Conservation (phyloP, 768 basidiomycete species). For the Chalciporus piperatus region DNA sequence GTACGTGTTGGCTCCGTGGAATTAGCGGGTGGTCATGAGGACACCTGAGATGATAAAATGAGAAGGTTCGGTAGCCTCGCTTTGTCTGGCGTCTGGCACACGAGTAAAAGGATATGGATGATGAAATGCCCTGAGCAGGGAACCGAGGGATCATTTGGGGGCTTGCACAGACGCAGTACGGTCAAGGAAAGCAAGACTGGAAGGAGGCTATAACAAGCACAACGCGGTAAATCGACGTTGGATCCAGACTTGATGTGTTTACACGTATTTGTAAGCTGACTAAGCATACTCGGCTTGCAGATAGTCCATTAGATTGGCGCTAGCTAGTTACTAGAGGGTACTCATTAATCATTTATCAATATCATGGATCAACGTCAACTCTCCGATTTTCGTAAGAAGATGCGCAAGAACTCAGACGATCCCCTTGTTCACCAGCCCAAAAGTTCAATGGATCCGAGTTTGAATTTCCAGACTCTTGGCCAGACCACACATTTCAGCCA, state of each 20-base stretch:
- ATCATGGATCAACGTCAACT: no score
- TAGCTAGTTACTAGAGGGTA: no score
- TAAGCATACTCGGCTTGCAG: constrained; percentile 5
- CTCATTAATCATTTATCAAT: no score
- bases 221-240: background rate
- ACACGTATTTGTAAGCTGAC: constrained; percentile 21
- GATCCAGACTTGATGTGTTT: constrained; percentile 4
- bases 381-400: background rate
- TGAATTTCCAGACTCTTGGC: background rate
- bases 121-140: constrained; percentile 45
- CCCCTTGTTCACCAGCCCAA: background rate
- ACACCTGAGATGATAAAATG: constrained; percentile 39
- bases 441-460: background rate
- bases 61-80: constrained; percentile 36
- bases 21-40: constrained; percentile 24
- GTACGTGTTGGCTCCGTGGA: constrained; percentile 14
- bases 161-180: background rate
- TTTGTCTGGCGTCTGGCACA: constrained; percentile 42
- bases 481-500: background rate
- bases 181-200: background rate
- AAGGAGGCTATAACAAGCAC: background rate
- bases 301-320: no score
- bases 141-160: constrained; percentile 51
- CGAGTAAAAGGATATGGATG: constrained; percentile 56
- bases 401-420: background rate